Base-by-base conservation (phyloP, 164 flowering plant genomes). In the Akebia trifoliata region DNA sequence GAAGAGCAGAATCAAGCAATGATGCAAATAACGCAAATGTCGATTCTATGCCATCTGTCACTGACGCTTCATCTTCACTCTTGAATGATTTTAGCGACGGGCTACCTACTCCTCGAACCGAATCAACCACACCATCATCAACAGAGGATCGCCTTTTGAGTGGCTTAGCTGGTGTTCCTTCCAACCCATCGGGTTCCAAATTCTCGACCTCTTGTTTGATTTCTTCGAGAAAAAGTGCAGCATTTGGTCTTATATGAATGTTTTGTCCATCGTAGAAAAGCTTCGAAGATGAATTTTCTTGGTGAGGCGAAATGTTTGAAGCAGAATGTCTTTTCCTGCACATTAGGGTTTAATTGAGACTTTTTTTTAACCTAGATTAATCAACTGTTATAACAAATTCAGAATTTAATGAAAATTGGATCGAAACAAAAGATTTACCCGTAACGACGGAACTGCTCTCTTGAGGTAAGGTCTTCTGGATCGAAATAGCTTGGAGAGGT, bases 401-500 rank as follows among this genome's bases (percentile, higher is more conserved):
- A 2, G 20, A n/a, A 17, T 5, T 32, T 18, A 15, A 29, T 18
- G 43, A 40, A 17, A 15, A 21, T n/a, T 30, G 8, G 20, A 45
- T 0, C 3, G n/a, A 24, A 20, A 50, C 6, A 30, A 50, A 26
- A n/a, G 4, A 20, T 31, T 21, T 59, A 86, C 97, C 97, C 85
- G 77, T 83, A 91, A 22, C 98, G 88, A 30, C 98, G 96, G 67
- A 32, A 88, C 49, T 77, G 77, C 62, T 84, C 92, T 50, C 98
- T 59, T 36, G 20, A 47, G 63, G 69, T 71, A 64, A 81, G 83
- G 56, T 87, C 82, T 47, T 86, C 79, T 2, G 95, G 98, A 64
- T 84, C 86, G 67, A 79, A 82, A 60, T 69, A 74, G 69, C 74
- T 72, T 6, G 87, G 87, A 50, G 82, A 74, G 24, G 76, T 65